Evolutionary conservation across 106 monocot species (phyloP), one percentile per base, ranked within the genome.

Genomic region (Iris macrosiphon): DNA sequence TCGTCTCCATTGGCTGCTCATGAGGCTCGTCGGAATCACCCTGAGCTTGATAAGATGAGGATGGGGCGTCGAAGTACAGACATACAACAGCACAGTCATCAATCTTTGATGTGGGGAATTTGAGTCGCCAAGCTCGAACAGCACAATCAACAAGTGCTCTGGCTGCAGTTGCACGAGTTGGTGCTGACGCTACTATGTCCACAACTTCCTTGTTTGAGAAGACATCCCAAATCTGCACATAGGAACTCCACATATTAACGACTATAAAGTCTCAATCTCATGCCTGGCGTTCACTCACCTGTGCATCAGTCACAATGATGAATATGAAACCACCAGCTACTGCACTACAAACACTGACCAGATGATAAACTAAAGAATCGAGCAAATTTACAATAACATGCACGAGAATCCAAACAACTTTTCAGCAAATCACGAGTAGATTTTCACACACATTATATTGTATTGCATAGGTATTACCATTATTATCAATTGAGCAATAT

Each of bases 51-150:
- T 69, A 45, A 39, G 61, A 9, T 56, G 66, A 45, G 11, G 52
- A 44, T 24, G 49, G 42, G 20, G 49, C n/a, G 9, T 81, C 60
- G 23, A 91, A 41, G 59, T 82, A 91, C 16, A 91, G 63, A 49
- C 85, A 85, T 4, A 91, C 85, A 49, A 32, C 91, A 39, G 91
- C 70, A 65, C 91, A 91, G 60, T 91, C 91, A 57, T 91, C 91
- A 17, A 40, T 75, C 32, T 85, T 85, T 0, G 85, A 85, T 22
- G 72, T 81, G 2, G 85, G 67, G 37, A 65, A 85, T 49, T 85
- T 85, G 9, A 78, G 53, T 27, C 72, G 78, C 91, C 91, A 91
- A 1, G 75, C 55, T 56, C 85, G 50, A 10, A 82, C 78, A 4
- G 91, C 91, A 46, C 75, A 62, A 24, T 85, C 85, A 44, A 91